These are phyloP conservation scores for Prunus dulcis DNA, from an alignment of 306 rosid genomes.

Conservation along the genomic window DNA sequence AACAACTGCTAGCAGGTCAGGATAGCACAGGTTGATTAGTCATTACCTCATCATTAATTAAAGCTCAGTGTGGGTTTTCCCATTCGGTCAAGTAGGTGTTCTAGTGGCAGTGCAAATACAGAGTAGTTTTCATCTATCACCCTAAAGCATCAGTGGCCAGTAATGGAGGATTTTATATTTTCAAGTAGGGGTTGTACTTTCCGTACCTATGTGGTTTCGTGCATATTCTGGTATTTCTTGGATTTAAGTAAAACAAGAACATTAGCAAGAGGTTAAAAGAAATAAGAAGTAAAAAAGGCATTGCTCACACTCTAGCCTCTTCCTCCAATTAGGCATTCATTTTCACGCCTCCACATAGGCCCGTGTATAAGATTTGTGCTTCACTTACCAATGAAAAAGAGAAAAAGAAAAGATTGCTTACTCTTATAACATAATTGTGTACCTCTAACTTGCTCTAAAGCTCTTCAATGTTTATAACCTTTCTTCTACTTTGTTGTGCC, in stretches of 20 bases:
- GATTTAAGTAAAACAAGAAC: not conserved
- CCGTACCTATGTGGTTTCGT: not conserved
- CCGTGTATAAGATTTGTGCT: not conserved
- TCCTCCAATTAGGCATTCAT: not conserved
- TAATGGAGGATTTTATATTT: not conserved
- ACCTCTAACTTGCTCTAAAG: not conserved
- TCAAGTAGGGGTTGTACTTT: not conserved
- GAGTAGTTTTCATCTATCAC: not conserved
- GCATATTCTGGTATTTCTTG: not conserved
- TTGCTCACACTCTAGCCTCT: not conserved
- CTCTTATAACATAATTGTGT: not conserved
- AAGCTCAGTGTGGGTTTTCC: conserved; percentile 13
- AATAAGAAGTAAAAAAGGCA: not conserved
- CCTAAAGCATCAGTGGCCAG: not conserved
- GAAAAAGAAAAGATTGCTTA: not conserved
- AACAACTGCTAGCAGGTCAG: not conserved
- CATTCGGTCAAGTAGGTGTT: conserved; percentile 7
- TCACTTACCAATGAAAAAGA: not conserved
- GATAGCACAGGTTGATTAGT: not conserved
- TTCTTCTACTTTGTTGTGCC: conserved; percentile 29
- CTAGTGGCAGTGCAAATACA: not conserved
- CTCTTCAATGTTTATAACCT: conserved; percentile 15
- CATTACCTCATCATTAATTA: conserved; percentile 6
- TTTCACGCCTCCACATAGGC: not conserved
- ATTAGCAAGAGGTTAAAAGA: not conserved